phyloP scores from a whole-genome alignment of 805 yeast genomes.

The Spathaspora gorwiae region DNA sequence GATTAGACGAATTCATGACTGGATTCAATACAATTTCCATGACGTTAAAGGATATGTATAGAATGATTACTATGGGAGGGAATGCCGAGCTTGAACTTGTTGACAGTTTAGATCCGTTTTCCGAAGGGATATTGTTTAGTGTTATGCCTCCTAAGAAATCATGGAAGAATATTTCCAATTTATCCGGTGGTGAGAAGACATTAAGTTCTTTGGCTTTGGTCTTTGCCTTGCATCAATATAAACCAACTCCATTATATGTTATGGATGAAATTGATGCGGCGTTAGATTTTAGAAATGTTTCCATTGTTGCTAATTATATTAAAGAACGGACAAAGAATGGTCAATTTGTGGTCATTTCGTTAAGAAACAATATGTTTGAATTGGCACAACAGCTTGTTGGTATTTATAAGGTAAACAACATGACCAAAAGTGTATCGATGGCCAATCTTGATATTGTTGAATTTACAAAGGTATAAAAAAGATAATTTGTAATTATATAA shows the following conservation, averaged over 20 bases:
- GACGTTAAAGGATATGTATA: conserved; percentile 93
- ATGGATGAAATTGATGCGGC: conserved; percentile 99
- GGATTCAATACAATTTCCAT: conserved; percentile 85
- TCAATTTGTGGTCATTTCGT: conserved; percentile 90
- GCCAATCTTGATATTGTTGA: conserved; percentile 5
- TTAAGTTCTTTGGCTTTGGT: conserved; percentile 91
- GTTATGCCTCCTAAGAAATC: conserved; percentile 99
- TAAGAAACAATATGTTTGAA: conserved; percentile 97
- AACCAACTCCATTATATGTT: conserved; percentile 94
- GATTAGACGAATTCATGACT: conserved; percentile 86
- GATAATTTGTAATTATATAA: no score
- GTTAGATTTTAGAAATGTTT: conserved; percentile 91
- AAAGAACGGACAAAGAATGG: conserved; percentile 95
- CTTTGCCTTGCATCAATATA: conserved; percentile 91
- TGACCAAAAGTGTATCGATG: conserved; percentile 77
- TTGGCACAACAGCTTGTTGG: conserved; percentile 92
- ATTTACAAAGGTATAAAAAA: neutral
- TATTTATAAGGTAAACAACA: conserved; percentile 86
- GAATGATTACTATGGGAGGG: conserved; percentile 99
- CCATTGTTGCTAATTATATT: conserved; percentile 95
- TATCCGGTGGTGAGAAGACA: conserved; percentile 98
- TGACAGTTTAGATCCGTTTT: conserved; percentile 94
- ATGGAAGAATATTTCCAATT: conserved; percentile 92
- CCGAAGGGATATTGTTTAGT: conserved; percentile 93
- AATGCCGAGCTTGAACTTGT: conserved; percentile 95